phyloP scores from a whole-genome alignment of 2,329 filamentous ascomycete genomes.

The Nemania bipapillata region DNA sequence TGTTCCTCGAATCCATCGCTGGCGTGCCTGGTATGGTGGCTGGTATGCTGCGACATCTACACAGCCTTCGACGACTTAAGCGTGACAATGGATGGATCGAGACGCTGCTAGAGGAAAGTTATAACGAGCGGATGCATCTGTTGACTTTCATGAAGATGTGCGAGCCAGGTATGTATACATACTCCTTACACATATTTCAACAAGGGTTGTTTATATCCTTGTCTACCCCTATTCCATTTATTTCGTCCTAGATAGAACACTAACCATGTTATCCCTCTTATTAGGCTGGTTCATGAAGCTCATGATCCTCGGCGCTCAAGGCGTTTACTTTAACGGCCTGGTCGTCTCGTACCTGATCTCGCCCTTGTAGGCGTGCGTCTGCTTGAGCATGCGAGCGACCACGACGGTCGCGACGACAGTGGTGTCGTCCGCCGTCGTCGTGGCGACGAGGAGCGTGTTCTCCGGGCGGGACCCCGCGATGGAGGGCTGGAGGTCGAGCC shows the following conservation, averaged over 20 bases:
- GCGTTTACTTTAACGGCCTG: slow-evolving; percentile 94
- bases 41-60: slow-evolving; percentile 90
- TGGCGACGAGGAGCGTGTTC: slow-evolving; percentile 15
- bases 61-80: slow-evolving; percentile 84
- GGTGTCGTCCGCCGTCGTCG: not conserved
- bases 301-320: slow-evolving; percentile 91
- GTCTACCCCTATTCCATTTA: not conserved
- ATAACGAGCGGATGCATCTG: slow-evolving; percentile 94
- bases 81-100: slow-evolving; percentile 98
- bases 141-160: slow-evolving; percentile 93
- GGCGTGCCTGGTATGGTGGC: slow-evolving; percentile 97
- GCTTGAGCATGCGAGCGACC: slow-evolving; percentile 40
- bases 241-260: not conserved
- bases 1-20: slow-evolving; percentile 94
- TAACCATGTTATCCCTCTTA: slow-evolving; percentile 10
- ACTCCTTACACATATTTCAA: not conserved
- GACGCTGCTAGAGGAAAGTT: slow-evolving; percentile 86
- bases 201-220: not conserved
- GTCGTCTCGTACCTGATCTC: slow-evolving; percentile 76
- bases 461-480: slow-evolving; percentile 24
- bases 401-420: slow-evolving; percentile 43
- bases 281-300: slow-evolving; percentile 87
- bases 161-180: slow-evolving; percentile 66
- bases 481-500: slow-evolving; percentile 39
- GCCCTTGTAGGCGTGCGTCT: slow-evolving; percentile 45